A percentile compares a stretch with the other conserved stretches of the same genome.
Conservation (phyloP, 75 land plant genomes). For the Sequoiadendron giganteum region DNA sequence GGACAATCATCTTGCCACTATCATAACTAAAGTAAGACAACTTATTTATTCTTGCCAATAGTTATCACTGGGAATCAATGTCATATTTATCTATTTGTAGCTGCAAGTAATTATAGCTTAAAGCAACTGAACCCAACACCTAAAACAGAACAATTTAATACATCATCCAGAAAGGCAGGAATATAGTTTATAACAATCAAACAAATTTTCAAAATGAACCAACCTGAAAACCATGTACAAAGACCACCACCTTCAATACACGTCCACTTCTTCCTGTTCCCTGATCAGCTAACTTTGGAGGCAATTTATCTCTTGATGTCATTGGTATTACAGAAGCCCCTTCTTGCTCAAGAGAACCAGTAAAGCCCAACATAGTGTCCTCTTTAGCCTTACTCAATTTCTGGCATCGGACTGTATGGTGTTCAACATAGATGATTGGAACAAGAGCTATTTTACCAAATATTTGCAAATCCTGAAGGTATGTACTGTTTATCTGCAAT, state of each 20-base stretch:
- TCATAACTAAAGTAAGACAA: neutral
- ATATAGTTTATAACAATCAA: neutral
- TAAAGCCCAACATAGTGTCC: conserved; percentile 21
- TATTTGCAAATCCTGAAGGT: conserved; percentile 80
- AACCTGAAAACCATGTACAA: conserved; percentile 94
- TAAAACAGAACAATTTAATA: neutral
- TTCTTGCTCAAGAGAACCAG: conserved; percentile 15
- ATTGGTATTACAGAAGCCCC: neutral
- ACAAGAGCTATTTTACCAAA: conserved; percentile 68
- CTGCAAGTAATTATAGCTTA: neutral
- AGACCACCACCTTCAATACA: conserved; percentile 53
- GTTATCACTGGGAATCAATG: neutral
- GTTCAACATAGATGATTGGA: conserved; percentile 65
- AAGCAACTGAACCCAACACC: neutral
- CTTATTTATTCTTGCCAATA: neutral
- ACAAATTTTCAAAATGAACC: neutral
- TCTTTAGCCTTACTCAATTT: conserved; percentile 19
- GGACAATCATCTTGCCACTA: conserved; percentile 1
- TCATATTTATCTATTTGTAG: neutral
- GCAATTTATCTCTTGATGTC: conserved; percentile 12
- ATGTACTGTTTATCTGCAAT: conserved; percentile 68
- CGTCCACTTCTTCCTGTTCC: conserved; percentile 25
- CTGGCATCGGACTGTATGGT: conserved; percentile 43
- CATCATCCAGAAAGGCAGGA: neutral
- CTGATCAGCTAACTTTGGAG: conserved; percentile 17